phyloP scores from a whole-genome alignment of 1,284 basidiomycete genomes.

The Ceraceosorus guamensis region DNA sequence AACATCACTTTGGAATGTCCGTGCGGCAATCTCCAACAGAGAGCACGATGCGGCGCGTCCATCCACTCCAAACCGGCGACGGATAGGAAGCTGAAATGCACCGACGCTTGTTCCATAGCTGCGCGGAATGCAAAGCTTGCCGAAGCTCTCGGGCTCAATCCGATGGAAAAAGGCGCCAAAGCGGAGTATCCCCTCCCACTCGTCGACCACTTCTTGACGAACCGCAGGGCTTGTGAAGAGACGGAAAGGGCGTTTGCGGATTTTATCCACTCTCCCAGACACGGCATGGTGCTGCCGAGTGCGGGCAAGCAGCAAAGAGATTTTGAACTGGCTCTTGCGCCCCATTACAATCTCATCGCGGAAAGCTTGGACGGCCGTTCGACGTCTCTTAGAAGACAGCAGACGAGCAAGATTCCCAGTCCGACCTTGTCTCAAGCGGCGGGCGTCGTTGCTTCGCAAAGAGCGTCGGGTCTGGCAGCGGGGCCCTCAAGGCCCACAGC shows the following conservation, averaged over 20 bases:
- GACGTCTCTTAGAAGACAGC: constrained; percentile 36
- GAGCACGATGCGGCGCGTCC: constrained; percentile 29
- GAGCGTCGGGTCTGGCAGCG: no score
- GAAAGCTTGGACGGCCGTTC: constrained; percentile 31
- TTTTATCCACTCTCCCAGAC: constrained; percentile 40
- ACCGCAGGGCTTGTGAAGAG: constrained; percentile 27
- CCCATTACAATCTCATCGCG: constrained; percentile 28
- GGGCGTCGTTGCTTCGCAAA: constrained; percentile 11
- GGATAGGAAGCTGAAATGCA: constrained; percentile 32
- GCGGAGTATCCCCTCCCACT: constrained; percentile 23
- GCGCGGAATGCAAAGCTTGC: constrained; percentile 45
- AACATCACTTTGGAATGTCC: constrained; percentile 36
- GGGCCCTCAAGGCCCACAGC: constrained; percentile 12
- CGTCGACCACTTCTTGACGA: constrained; percentile 30
- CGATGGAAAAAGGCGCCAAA: constrained; percentile 20
- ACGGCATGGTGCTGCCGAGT: constrained; percentile 31
- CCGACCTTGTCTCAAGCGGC: constrained; percentile 18
- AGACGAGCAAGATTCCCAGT: constrained; percentile 30
- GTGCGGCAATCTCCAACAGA: constrained; percentile 41
- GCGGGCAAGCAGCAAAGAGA: constrained; percentile 29
- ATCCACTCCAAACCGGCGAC: constrained; percentile 13
- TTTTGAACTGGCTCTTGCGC: constrained; percentile 37
- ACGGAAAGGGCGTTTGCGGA: constrained; percentile 37
- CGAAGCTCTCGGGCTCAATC: constrained; percentile 42
- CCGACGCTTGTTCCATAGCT: constrained; percentile 38